Evolutionary conservation across 1,284 basidiomycete genomes (phyloP).

Genomic region (Sutorius eximius): DNA sequence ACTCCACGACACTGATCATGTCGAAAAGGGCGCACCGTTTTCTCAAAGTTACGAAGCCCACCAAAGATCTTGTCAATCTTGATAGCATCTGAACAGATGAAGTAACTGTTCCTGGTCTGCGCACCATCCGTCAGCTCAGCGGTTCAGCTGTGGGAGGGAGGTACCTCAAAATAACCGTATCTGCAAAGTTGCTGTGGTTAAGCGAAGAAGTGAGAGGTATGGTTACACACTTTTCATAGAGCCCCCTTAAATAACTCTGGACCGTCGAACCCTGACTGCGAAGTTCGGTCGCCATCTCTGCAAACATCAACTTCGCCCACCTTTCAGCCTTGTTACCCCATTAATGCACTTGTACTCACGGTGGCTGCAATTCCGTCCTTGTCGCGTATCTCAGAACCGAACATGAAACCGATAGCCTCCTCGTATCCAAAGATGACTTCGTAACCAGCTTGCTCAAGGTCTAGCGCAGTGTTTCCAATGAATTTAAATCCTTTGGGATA

Average conservation of each 20-base stretch:
- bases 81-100: constrained; percentile 64
- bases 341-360: constrained; percentile 38
- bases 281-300: constrained; percentile 59
- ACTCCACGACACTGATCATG: neutral
- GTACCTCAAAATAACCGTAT: constrained; percentile 37
- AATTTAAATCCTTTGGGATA: constrained; percentile 69
- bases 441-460: constrained; percentile 63
- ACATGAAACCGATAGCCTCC: constrained; percentile 88
- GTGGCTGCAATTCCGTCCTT: constrained; percentile 83
- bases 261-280: constrained; percentile 53
- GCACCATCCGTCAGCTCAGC: neutral
- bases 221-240: constrained; percentile 60
- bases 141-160: neutral
- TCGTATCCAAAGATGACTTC: constrained; percentile 83
- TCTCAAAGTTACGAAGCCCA: constrained; percentile 57
- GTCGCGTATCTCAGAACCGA: constrained; percentile 72
- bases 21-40: constrained; percentile 34
- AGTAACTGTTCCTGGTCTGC: constrained; percentile 82
- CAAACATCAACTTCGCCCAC: constrained; percentile 56
- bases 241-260: constrained; percentile 54
- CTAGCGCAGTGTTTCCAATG: constrained; percentile 78
- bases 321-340: neutral
- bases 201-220: constrained; percentile 1
- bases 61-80: constrained; percentile 69
- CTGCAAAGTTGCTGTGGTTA: constrained; percentile 44